Base-by-base conservation (phyloP, 1,284 basidiomycete species). In the Ceratorhiza oryzae-sativae region DNA sequence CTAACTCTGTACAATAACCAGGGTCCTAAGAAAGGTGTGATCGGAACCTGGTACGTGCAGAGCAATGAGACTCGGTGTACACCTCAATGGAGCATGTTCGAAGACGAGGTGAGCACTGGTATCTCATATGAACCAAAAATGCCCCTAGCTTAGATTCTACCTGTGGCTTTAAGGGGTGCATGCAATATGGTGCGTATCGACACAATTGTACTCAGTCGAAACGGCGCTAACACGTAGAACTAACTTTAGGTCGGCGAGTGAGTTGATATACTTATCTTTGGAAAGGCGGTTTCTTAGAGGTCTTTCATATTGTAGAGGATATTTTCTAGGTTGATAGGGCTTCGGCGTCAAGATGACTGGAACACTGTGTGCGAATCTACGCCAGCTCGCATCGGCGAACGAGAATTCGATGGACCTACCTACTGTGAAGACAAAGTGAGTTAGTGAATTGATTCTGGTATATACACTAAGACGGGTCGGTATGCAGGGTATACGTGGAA, bases 401-500 rank as follows among this genome's bases (percentile, higher is more conserved):
- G 49, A 45, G 23, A 34, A 46, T 70, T 27, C 20, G 42, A 34
- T 9, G 39, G n/a, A 25, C 55, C 67, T 45, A 53, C 53, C 9
- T 70, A 70, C 34, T 70, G 67, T 20, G 67, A 70, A 25, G 55
- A 70, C 42, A 70, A 70, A 42, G 67, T 70, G 18, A 13, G 53
- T 36, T 34, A 9, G 13, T 39, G 13, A 6, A 39, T 13, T 39
- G 13, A 6, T 39, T 13, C 13, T 39, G 13, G 13, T 13, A 39
- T 39, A 39, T 6, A 6, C 6, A 13, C 13, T 39, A 6, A 39
- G 8, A 6, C 13, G 8, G 13, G 6, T 8, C 59, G 10, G 4
- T 53, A 13, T 15, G 15, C 20, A 70, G 67, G 67, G 67, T 20
- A 23, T 70, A 2, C 23, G 41, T 13, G 67, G 67, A 15, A 70